phyloP scores from a whole-genome alignment of 139 green algal genomes.

The Chlamydomonas sphaeroides region DNA sequence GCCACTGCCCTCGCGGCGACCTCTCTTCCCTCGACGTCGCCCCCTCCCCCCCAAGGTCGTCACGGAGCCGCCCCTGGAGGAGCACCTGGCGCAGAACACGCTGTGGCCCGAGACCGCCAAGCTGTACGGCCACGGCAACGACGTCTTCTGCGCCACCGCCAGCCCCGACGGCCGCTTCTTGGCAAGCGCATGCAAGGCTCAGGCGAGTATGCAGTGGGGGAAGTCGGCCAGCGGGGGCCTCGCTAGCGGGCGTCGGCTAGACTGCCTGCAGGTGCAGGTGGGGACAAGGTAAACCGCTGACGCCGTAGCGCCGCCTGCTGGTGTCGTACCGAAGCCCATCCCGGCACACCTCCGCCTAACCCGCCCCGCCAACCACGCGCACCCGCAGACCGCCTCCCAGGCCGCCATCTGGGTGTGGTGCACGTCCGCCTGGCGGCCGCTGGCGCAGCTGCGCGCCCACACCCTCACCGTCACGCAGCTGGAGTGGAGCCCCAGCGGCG shows the following conservation, averaged over 20 bases:
- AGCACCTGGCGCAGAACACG: constrained; percentile 91
- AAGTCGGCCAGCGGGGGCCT: too few relatives aligned
- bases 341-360: too few relatives aligned
- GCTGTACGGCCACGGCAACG: constrained; percentile 97
- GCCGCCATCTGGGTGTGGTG: constrained; percentile 86
- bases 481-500: constrained; percentile 69
- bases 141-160: constrained; percentile 80
- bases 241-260: too few relatives aligned
- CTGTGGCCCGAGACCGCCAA: constrained; percentile 94
- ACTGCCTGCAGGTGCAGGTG: too few relatives aligned
- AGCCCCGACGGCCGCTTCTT: constrained; percentile 68
- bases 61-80: constrained; percentile 86
- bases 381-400: constrained; percentile 56
- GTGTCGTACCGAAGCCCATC: too few relatives aligned
- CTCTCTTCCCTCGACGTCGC: background rate
- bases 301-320: too few relatives aligned
- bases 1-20: background rate
- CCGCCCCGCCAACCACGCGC: too few relatives aligned
- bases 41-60: constrained; percentile 27
- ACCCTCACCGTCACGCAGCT: constrained; percentile 94
- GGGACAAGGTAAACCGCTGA: too few relatives aligned
- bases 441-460: constrained; percentile 73
- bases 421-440: constrained; percentile 51
- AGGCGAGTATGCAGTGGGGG: too few relatives aligned
- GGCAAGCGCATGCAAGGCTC: constrained; percentile 82